phyloP scores from a whole-genome alignment of 129 eudicot species.

The Saussurea involucrata region DNA sequence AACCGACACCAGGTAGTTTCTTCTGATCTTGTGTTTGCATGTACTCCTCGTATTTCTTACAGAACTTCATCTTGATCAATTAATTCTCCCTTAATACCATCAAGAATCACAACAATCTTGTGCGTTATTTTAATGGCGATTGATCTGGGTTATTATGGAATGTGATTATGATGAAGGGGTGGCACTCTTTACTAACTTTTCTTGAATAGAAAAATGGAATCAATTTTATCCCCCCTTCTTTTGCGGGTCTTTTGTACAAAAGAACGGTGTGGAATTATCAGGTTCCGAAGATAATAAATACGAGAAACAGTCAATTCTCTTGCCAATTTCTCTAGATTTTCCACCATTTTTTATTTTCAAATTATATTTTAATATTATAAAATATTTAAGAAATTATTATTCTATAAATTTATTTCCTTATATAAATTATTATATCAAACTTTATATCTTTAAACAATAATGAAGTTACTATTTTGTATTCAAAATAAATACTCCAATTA shows the following conservation, averaged over 20 bases:
- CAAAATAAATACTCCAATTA: not conserved
- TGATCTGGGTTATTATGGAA: not conserved
- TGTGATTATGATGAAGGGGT: not conserved
- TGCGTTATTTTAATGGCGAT: not conserved
- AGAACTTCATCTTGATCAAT: slow-evolving; percentile 26
- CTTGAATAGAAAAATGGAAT: not conserved
- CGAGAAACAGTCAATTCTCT: not conserved
- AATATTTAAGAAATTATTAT: no score
- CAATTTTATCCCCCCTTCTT: not conserved
- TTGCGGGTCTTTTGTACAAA: not conserved
- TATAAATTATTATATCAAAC: no score
- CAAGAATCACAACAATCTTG: not conserved
- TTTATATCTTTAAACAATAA: not conserved
- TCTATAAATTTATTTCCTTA: no score
- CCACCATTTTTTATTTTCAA: not conserved
- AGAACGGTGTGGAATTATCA: not conserved
- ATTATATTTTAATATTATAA: no score
- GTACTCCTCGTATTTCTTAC: slow-evolving; percentile 31
- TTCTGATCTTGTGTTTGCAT: slow-evolving; percentile 35
- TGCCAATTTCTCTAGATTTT: not conserved
- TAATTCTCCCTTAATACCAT: not conserved
- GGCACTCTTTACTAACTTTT: not conserved
- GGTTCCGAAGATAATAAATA: not conserved
- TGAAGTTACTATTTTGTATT: not conserved
- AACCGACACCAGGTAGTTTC: slow-evolving; percentile 33